These are phyloP conservation scores for Plantago major DNA, from an alignment of 257 asterid genomes.

Conservation along the genomic window DNA sequence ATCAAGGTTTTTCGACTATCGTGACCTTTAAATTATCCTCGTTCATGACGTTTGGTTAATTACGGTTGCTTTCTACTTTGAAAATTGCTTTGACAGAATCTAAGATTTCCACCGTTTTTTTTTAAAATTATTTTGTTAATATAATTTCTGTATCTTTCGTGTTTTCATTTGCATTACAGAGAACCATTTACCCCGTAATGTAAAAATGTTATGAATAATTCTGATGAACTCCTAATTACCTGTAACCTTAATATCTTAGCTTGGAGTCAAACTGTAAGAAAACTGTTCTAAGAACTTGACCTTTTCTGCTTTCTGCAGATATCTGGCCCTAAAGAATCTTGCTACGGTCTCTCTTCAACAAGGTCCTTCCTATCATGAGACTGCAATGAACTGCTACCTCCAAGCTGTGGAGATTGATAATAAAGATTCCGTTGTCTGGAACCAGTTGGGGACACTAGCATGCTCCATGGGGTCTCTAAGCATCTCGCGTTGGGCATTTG, in stretches of 20 bases:
- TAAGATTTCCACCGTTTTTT: no score
- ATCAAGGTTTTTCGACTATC: neutral
- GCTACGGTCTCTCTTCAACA: slow-evolving; percentile 76
- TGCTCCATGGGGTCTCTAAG: slow-evolving; percentile 94
- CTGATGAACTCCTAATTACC: neutral
- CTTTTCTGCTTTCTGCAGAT: slow-evolving; percentile 51
- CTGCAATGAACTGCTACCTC: slow-evolving; percentile 88
- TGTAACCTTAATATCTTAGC: neutral
- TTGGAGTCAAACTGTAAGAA: neutral
- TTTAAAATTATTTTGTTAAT: no score
- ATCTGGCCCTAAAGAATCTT: slow-evolving; percentile 88
- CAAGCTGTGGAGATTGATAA: slow-evolving; percentile 94
- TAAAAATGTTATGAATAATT: neutral
- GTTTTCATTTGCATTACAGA: no score
- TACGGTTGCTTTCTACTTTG: no score
- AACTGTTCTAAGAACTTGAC: slow-evolving; percentile 1
- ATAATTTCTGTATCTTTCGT: no score
- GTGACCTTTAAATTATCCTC: no score
- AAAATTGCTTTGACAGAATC: no score
- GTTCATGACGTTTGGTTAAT: no score
- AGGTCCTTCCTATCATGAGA: slow-evolving; percentile 67
- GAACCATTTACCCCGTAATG: neutral
- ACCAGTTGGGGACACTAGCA: slow-evolving; percentile 87
- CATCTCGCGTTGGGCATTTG: slow-evolving; percentile 99
- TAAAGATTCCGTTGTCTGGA: slow-evolving; percentile 93